Conservation (phyloP, 2,329 filamentous ascomycete species). For the Ploettnerulaceae sp. region DNA sequence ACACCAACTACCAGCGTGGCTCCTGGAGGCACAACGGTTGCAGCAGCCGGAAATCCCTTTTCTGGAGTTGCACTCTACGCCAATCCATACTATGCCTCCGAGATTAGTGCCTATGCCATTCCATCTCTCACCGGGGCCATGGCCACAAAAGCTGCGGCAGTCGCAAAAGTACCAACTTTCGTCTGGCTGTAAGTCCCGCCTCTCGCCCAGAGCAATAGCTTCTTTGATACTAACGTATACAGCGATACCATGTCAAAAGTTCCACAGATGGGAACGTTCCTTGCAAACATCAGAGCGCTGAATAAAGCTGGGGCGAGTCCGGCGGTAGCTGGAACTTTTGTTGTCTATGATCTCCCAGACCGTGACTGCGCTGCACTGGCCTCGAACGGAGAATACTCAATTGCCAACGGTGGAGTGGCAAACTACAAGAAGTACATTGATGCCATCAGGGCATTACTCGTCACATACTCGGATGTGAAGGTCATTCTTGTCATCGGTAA, state of each 20-base stretch:
- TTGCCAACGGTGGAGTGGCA: slow-evolving; percentile 44
- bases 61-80: slow-evolving; percentile 45
- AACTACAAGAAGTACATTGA: slow-evolving; percentile 52
- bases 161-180: slow-evolving; percentile 47
- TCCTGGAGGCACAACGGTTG: slow-evolving; percentile 1
- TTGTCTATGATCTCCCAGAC: slow-evolving; percentile 60
- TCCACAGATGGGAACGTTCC: slow-evolving; percentile 42
- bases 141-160: slow-evolving; percentile 44
- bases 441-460: slow-evolving; percentile 47
- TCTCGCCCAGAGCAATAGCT: too few species aligned
- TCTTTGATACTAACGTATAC: slow-evolving; percentile 4
- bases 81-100: slow-evolving; percentile 48
- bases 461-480: slow-evolving; percentile 48
- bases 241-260: slow-evolving; percentile 45
- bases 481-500: slow-evolving; percentile 45
- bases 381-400: slow-evolving; percentile 57
- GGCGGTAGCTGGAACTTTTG: slow-evolving; percentile 46
- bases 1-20: background rate
- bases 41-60: slow-evolving; percentile 45
- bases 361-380: slow-evolving; percentile 59
- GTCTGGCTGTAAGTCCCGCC: slow-evolving; percentile 44
- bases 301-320: slow-evolving; percentile 45
- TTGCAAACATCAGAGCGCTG: slow-evolving; percentile 42
- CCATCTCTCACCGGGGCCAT: slow-evolving; percentile 55
- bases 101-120: slow-evolving; percentile 51